Evolutionary conservation across 192 early-diverging fungal species (phyloP).

Genomic region (Piromyces finnis): DNA sequence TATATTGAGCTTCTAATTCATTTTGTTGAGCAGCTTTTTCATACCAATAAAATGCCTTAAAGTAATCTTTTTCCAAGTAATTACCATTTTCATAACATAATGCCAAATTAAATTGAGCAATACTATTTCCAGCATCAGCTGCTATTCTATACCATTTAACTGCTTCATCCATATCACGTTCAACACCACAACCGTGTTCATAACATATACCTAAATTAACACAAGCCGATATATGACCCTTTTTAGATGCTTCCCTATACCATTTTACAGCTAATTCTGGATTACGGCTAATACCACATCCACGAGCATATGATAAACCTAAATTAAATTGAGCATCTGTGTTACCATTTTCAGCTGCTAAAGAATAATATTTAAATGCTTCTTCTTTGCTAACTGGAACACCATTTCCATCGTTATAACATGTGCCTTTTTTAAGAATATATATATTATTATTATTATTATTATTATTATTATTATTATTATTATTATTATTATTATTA

Average conservation of each 20-base stretch:
- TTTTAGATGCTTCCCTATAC: slow-evolving; percentile 5
- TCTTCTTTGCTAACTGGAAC: neutral
- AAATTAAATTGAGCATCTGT: slow-evolving; percentile 10
- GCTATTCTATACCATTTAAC: slow-evolving; percentile 5
- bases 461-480: too few relatives aligned
- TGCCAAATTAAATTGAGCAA: slow-evolving; percentile 2
- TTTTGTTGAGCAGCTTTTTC: slow-evolving; percentile 7
- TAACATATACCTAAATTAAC: slow-evolving; percentile 13
- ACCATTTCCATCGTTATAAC: neutral
- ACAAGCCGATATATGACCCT: slow-evolving; percentile 6
- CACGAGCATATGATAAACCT: slow-evolving; percentile 4
- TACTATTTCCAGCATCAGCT: neutral
- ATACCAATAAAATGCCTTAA: slow-evolving; percentile 4
- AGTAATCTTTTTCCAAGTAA: slow-evolving; percentile 3
- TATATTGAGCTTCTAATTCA: slow-evolving; percentile 3
- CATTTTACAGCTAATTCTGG: slow-evolving; percentile 1
- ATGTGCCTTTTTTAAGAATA: too few relatives aligned
- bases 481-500: too few relatives aligned
- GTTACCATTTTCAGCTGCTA: slow-evolving; percentile 3
- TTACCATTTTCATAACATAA: slow-evolving; percentile 4
- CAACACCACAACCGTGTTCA: slow-evolving; percentile 8
- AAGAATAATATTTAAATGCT: neutral
- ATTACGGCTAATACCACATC: slow-evolving; percentile 6
- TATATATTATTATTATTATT: too few relatives aligned
- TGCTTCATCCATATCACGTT: neutral